Percentiles rank a stretch among this genome's conserved stretches.
Evolutionary conservation across 2,329 filamentous ascomycete species (phyloP).

Genomic region (Sporothrix globosa): DNA sequence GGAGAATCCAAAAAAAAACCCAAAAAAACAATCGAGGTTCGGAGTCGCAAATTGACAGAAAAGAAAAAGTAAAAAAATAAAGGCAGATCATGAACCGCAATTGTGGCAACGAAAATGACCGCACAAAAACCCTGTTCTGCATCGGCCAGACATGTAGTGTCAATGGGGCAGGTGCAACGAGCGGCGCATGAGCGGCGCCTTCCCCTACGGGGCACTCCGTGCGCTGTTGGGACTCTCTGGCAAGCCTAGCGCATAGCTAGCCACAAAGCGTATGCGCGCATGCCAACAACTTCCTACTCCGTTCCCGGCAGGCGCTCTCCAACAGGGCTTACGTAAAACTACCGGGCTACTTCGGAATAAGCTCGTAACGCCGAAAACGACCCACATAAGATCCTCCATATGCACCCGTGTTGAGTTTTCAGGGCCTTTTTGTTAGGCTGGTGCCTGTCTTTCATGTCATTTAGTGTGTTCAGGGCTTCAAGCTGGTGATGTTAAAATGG

Average conservation of each 20-base stretch:
- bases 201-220: background rate
- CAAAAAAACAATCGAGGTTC: background rate
- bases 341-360: slow-evolving; percentile 13
- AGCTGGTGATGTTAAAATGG: background rate
- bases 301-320: background rate
- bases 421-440: background rate
- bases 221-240: no score
- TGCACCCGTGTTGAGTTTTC: background rate
- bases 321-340: slow-evolving; percentile 24
- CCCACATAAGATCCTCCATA: background rate
- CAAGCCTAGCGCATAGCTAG: background rate
- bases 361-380: slow-evolving; percentile 7
- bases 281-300: slow-evolving; percentile 11
- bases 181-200: background rate
- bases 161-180: slow-evolving; percentile 13
- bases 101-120: slow-evolving; percentile 13
- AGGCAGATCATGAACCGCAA: slow-evolving; percentile 16
- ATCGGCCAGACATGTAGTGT: background rate
- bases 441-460: background rate
- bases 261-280: slow-evolving; percentile 12
- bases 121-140: background rate
- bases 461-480: background rate
- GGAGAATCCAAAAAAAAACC: background rate
- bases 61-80: background rate
- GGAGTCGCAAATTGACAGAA: background rate